Base-by-base conservation (phyloP, 805 yeast species). In the Lachancea dasiensis region DNA sequence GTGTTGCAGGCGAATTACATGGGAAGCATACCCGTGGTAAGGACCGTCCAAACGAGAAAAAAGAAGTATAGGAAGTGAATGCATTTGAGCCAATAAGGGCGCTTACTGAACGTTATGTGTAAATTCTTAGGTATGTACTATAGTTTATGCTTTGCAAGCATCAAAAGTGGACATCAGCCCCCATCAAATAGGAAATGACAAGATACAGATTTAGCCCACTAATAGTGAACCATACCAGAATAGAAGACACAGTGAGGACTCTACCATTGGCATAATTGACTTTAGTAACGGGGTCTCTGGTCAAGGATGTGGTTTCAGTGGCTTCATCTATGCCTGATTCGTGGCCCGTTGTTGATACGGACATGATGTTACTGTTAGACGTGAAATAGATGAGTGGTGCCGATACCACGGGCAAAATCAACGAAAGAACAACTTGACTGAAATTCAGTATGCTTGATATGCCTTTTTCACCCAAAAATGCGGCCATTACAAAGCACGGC, bases 361-460 rank as follows among this genome's bases (percentile, higher is more conserved):
- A 66, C 92, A 82, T 82, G 42, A 77, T 75, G 35, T 69, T 61
- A 50, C 76, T 77, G 36, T 73, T 73, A 44, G 85, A 76, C 0
- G 95, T 86, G 58, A 86, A 85, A 57, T 77, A 81, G 41, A 86
- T 79, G 52, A 87, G 67, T 16, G 97, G 97, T 0, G 95, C 95
- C 27, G 87, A 77, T 5, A 87, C 92, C 44, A 86, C 75, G 1
- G 97, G 97, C 40, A 87, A 67, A 37, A 89, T 74, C 47, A 89
- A 58, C 3, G 92, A 79, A 27, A 87, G 68, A 13, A 84, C 81
- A 18, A 87, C 97, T 60, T 87, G 97, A 31, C 86, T 76, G 4
- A 79, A 76, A 51, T 89, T 89, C 51, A 87, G 67, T 18, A 83
- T 80, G 38, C 71, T 72, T 13, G 85, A 72, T 34, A 87, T 69